Evolutionary conservation across 2,329 filamentous ascomycete genomes (phyloP), one percentile per base, ranked within the genome.

Genomic region (Passalora sequoiae): DNA sequence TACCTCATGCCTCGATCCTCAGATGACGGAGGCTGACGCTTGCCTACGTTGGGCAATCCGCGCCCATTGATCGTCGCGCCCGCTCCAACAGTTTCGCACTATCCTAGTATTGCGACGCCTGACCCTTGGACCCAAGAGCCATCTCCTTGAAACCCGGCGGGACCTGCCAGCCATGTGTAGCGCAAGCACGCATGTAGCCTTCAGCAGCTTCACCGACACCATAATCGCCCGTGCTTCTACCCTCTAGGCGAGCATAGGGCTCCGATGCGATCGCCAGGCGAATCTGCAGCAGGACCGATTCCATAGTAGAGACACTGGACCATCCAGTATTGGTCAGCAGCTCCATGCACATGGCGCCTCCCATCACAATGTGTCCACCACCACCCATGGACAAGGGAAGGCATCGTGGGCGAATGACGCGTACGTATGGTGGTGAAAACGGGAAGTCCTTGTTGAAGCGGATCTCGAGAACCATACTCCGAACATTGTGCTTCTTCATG

Each of bases 321-420:
- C 89, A 96, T 19, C 89, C 89, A 5, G 79, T 78, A 62, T 83
- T 88, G 1, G 89, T 94, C 49, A 95, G 73, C 49, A 68, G 57
- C 56, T 71, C 83, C 80, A 94, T 89, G 63, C 80, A 84, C 67
- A 96, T 78, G 1, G 89, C 86, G 1, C 89, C 89, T 17, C 89
- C 89, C 1, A 73, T 69, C 0, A 89, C 94, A 47, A 96, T 83
- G 61, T 95, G 86, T 0, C 89, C 89, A 17, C 89, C 89, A 15
- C 89, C 89, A 4, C 88, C 87, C 4, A 70, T 56, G 19, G 69
- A 61, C 58, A 91, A 91, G 2, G 78, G 73, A 15, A 91, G 63
- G 62, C 95, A 91, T 4, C 83, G 81, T 1, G 89, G 89, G 4
- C 84, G 79, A 40, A 95, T 76, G 12, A 95, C 80, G 5, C 89